These are phyloP conservation scores for Moricandia moricandioides DNA, from an alignment of 345 rosid genomes.

Conservation along the genomic window DNA sequence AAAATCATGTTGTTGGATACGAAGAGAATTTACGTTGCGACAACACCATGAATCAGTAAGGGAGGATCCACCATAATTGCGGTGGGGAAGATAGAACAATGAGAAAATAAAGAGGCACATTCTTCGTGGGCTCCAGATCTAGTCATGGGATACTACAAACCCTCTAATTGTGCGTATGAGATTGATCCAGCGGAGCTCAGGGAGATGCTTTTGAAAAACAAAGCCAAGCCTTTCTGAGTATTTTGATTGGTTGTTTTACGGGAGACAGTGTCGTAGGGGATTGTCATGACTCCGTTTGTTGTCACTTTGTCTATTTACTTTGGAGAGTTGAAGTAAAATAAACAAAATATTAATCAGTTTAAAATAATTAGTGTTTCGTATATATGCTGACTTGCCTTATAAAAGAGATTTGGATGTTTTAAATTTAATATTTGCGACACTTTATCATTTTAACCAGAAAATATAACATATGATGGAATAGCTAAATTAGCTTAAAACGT, in stretches of 20 bases:
- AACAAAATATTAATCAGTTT: neutral
- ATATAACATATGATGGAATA: neutral
- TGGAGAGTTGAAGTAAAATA: neutral
- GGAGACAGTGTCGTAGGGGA: neutral
- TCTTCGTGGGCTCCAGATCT: conserved; percentile 70
- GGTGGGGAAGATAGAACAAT: conserved; percentile 43
- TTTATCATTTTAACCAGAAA: too few relatives aligned
- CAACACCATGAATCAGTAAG: conserved; percentile 31
- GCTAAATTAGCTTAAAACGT: neutral
- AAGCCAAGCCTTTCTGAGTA: conserved; percentile 32
- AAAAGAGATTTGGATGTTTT: neutral
- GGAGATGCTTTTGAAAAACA: conserved; percentile 54
- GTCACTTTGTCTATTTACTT: neutral
- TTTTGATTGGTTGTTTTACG: conserved; percentile 2
- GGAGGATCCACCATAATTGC: conserved; percentile 34
- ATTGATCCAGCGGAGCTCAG: conserved; percentile 67
- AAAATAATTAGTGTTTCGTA: neutral
- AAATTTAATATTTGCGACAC: too few relatives aligned
- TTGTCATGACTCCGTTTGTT: neutral
- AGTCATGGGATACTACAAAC: conserved; percentile 66
- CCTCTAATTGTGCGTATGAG: conserved; percentile 48
- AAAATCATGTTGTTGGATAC: neutral
- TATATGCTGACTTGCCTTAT: neutral
- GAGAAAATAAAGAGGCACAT: conserved; percentile 32
- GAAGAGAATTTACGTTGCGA: conserved; percentile 52